Evolutionary conservation across 768 basidiomycete species (phyloP).

Genomic region (Leccinum boreale): DNA sequence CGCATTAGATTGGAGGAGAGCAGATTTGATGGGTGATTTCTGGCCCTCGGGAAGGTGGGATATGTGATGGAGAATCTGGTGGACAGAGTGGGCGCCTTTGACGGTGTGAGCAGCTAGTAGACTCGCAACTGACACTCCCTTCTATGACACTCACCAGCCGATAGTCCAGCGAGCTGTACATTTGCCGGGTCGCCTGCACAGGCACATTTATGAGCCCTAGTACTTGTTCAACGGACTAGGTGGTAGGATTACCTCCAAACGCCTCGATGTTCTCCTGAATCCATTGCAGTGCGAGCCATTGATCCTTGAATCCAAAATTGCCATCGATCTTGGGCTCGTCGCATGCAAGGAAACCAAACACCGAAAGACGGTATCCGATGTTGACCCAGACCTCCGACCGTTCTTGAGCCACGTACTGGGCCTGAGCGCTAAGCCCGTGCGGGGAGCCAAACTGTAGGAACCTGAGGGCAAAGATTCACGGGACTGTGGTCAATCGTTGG

Average conservation of each 20-base stretch:
- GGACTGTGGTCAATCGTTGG: neutral
- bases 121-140: neutral
- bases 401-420: constrained; percentile 63
- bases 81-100: constrained; percentile 68
- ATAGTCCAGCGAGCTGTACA: constrained; percentile 65
- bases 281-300: constrained; percentile 77
- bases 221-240: neutral
- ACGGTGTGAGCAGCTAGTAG: neutral
- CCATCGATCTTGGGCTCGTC: constrained; percentile 60
- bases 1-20: constrained; percentile 70
- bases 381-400: constrained; percentile 73
- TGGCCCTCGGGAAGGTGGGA: constrained; percentile 56
- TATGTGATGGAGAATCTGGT: constrained; percentile 69
- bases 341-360: constrained; percentile 71
- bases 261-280: constrained; percentile 59
- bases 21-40: constrained; percentile 63
- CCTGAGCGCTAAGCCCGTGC: constrained; percentile 55
- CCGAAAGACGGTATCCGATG: constrained; percentile 73
- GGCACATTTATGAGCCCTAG: neutral
- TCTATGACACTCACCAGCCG: constrained; percentile 49
- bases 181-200: constrained; percentile 55
- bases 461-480: constrained; percentile 32
- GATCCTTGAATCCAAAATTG: constrained; percentile 84
- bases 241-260: constrained; percentile 56
- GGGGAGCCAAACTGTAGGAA: constrained; percentile 81